Conservation (phyloP, 306 rosid species). For the Trifolium repens region DNA sequence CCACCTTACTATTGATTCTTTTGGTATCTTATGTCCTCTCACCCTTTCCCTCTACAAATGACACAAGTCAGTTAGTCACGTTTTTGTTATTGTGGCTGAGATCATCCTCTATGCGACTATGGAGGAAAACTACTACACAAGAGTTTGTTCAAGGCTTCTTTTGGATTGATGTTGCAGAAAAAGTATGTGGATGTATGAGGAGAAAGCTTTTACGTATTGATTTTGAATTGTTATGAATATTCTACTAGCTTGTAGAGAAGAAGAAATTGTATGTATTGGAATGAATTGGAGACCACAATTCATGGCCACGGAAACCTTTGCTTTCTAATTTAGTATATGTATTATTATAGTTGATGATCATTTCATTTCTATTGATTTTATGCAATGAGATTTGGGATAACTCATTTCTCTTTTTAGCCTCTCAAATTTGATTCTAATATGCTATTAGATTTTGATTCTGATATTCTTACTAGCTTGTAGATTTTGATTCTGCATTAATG, state of each 20-base stretch:
- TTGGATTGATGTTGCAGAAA: no score
- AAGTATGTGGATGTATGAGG: constrained; percentile 44
- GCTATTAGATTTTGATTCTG: constrained; percentile 28
- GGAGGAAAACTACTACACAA: constrained; percentile 11
- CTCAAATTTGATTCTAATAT: constrained; percentile 11
- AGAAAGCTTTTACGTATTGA: constrained; percentile 59
- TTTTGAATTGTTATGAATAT: constrained; percentile 74
- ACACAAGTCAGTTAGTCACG: constrained; percentile 14
- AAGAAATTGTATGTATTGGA: constrained; percentile 77
- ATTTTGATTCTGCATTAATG: constrained; percentile 10
- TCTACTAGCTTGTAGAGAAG: constrained; percentile 69
- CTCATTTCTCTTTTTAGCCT: constrained; percentile 34
- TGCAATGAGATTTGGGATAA: constrained; percentile 38
- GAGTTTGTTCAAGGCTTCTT: no score
- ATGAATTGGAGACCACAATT: constrained; percentile 63
- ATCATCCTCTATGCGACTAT: constrained; percentile 35
- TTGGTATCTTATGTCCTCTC: constrained; percentile 62
- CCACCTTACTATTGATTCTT: constrained; percentile 95
- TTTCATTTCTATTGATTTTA: constrained; percentile 60
- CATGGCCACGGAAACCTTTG: constrained; percentile 39
- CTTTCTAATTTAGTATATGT: constrained; percentile 44
- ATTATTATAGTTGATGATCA: constrained; percentile 59
- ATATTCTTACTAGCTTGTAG: constrained; percentile 5
- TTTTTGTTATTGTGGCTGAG: constrained; percentile 37
- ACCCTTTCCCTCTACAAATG: constrained; percentile 47